phyloP scores from a whole-genome alignment of 495 filamentous ascomycete genomes.

The Melanomma pulvis-pyrius region DNA sequence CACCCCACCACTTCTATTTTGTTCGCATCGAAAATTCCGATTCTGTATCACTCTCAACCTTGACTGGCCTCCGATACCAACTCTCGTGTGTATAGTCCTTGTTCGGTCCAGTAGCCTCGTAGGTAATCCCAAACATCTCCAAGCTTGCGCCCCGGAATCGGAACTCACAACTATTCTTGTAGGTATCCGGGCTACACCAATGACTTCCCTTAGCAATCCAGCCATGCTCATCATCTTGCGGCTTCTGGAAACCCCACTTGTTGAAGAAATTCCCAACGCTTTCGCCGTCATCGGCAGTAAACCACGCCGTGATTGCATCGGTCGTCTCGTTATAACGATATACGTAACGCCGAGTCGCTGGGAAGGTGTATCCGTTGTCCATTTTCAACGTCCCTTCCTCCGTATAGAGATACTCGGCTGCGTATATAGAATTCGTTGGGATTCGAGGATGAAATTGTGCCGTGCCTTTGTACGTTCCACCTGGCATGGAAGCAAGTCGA shows the following conservation, averaged over 20 bases:
- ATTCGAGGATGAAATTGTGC: conserved; percentile 64
- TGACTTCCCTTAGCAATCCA: conserved; percentile 64
- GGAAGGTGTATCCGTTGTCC: conserved; percentile 42
- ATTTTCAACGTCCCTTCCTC: conserved; percentile 64
- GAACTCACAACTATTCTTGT: conserved; percentile 64
- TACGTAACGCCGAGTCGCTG: conserved; percentile 48
- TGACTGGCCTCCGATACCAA: conserved; percentile 29
- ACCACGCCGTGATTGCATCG: conserved; percentile 68
- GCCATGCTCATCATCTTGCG: conserved; percentile 38
- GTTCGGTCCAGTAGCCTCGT: conserved; percentile 65
- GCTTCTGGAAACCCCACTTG: conserved; percentile 49
- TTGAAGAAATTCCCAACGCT: conserved; percentile 71
- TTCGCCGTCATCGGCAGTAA: conserved; percentile 59
- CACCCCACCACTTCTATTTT: not conserved
- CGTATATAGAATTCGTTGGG: conserved; percentile 37
- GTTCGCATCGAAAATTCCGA: not conserved
- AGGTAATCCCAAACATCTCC: conserved; percentile 57
- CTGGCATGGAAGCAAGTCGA: conserved; percentile 54
- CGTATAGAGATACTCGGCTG: conserved; percentile 66
- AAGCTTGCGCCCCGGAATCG: conserved; percentile 58
- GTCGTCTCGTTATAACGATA: conserved; percentile 61
- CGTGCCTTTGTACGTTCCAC: conserved; percentile 62
- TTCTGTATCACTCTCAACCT: not conserved
- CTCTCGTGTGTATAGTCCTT: conserved; percentile 61
- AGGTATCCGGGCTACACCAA: conserved; percentile 66